phyloP scores from a whole-genome alignment of 805 yeast species.

The Myxozyma neotropica region DNA sequence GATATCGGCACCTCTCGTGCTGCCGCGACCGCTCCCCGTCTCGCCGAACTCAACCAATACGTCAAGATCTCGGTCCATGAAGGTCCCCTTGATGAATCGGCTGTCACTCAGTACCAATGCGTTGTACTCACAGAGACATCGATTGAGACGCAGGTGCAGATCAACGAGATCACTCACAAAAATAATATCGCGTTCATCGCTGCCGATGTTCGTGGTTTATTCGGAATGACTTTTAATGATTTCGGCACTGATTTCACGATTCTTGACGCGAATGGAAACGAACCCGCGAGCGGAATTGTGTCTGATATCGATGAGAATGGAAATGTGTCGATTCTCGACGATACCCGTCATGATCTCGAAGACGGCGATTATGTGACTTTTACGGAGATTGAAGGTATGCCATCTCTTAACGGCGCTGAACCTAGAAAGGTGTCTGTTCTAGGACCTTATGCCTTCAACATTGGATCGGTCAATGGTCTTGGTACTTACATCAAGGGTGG shows the following conservation, averaged over 20 bases:
- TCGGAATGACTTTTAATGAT: constrained; percentile 88
- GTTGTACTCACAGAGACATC: constrained; percentile 78
- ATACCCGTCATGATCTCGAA: constrained; percentile 88
- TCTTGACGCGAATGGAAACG: constrained; percentile 89
- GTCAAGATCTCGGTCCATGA: constrained; percentile 77
- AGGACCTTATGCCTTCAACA: constrained; percentile 93
- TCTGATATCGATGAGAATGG: constrained; percentile 88
- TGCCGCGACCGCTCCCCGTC: constrained; percentile 60
- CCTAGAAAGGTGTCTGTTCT: constrained; percentile 77
- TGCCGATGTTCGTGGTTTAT: constrained; percentile 82
- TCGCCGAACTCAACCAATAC: constrained; percentile 84
- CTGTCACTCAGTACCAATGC: constrained; percentile 67
- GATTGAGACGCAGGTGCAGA: constrained; percentile 70
- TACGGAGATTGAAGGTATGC: constrained; percentile 80
- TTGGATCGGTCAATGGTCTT: constrained; percentile 55
- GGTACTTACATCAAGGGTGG: constrained; percentile 84
- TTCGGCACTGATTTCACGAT: constrained; percentile 81
- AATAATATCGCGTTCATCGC: constrained; percentile 76
- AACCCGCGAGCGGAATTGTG: constrained; percentile 81
- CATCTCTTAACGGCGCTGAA: constrained; percentile 69
- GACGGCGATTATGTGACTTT: constrained; percentile 91
- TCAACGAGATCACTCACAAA: constrained; percentile 74
- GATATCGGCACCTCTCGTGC: constrained; percentile 86
- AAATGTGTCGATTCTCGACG: constrained; percentile 90
- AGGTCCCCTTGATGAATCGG: constrained; percentile 56